Base-by-base conservation (phyloP, 257 asterid genomes). In the Gentiana straminea region DNA sequence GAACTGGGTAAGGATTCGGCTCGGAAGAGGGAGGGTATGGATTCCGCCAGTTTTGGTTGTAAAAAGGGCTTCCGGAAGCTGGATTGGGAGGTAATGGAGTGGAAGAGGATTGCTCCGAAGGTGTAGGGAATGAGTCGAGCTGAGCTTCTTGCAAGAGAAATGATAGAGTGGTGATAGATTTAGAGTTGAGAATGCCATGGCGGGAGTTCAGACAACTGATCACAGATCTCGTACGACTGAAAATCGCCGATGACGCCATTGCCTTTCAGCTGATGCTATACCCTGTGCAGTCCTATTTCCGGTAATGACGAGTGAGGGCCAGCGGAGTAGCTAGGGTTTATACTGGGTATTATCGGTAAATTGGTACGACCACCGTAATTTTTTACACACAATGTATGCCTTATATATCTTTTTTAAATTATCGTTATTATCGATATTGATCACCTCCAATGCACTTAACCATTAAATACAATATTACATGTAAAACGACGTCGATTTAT, bases 21-120 rank as follows among this genome's bases (percentile, higher is more conserved):
- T 13, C 32, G 7, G 65, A 64, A 55, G 68, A 53, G 3, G 56
- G 63, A 13, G 59, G 15, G 52, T 59, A 66, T 2, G 91, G 91
- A 60, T 59, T 83, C 63, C 94, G 67, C 97, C 95, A 84, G 70
- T 80, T 82, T 49, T 81, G 83, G 37, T 65, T 77, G 76, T 86
- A 90, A 10, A 73, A 74, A 3, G 94, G 89, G 62, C 83, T 82
- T 36, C 96, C 94, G 50, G 89, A 59, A 3, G 88, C 80, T 1
- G 98, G 94, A 24, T 81, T 87, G 24, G 89, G 89, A 1, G 96
- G 98, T 12, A 84, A 73, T 5, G 95, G 82, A 1, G 72, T 65
- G 48, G 59, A 7, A 54, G 64, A 11, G 36, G 37, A 53, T 37
- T 66, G 50, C 10, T 66, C 54, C 34, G 68, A 37, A 34, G 68